Evolutionary conservation across 1,139 yeast species (phyloP), one percentile per base, ranked within the genome.

Genomic region (Pichia norvegensis): DNA sequence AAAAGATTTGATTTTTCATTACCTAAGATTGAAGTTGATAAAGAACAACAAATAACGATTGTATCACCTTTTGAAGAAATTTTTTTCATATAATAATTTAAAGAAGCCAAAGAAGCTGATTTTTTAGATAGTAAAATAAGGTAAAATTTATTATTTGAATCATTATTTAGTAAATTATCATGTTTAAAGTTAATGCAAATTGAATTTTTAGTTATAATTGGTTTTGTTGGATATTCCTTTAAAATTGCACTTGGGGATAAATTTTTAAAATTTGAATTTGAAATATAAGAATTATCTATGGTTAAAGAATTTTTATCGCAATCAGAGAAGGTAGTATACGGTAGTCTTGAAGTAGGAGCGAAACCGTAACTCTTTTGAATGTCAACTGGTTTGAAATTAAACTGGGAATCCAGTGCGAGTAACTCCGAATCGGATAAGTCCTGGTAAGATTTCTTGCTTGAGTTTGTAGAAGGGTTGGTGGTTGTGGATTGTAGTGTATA

Each of bases 361-460:
- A 46, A 46, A 43, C 53, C 50, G 49, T 44, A 53, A 39, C 43
- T 41, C 39, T 51, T 51, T 44, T 55, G 58, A 36, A 59, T 45
- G 45, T 58, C 53, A 42, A 56, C 50, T n/a, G 53, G 40, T 48
- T 46, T 51, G 21, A 51, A 49, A 38, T 57, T 45, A 55, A 69
- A 80, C 55, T 78, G 84, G 2, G 76, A 70, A 60, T 81, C 88
- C 56, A 80, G 61, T 4, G 74, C 78, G 56, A 79, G 64, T 43
- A 82, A 65, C 59, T 82, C 87, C 52, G 77, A 82, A 57, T 76
- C 71, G 4, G 83, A 70, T 85, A 82, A 76, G 3, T 73, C 81
- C 13, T 77, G 73, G 54, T 79, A 73, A 31, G 81, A 75, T 58
- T 78, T 79, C 51, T 78, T 68, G 41, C 78, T 47, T 20, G 19